A percentile compares a stretch with the other conserved stretches of the same genome.
Conservation (phyloP, 805 yeast genomes). For the Starmerella scarabaei region DNA sequence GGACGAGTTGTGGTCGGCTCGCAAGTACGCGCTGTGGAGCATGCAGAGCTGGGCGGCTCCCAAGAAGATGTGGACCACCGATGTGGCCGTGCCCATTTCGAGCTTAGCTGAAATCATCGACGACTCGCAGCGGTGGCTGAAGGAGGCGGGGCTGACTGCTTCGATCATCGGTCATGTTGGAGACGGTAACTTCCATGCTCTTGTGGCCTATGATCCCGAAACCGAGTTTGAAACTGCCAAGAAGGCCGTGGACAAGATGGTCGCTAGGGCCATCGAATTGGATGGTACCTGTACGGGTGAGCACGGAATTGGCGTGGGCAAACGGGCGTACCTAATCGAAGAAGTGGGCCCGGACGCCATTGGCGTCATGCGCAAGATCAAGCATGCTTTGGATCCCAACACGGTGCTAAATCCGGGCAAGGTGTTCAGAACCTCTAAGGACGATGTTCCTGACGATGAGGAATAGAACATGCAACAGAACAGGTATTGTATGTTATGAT, state of each 20-base stretch:
- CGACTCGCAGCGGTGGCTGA: slow-evolving; percentile 52
- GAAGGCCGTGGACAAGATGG: slow-evolving; percentile 57
- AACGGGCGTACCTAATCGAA: slow-evolving; percentile 45
- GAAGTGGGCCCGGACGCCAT: slow-evolving; percentile 60
- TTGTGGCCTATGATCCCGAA: slow-evolving; percentile 43
- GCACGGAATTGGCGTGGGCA: slow-evolving; percentile 79
- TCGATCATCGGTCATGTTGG: slow-evolving; percentile 80
- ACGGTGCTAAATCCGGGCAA: slow-evolving; percentile 71
- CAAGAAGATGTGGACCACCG: slow-evolving; percentile 76
- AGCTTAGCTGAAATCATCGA: slow-evolving; percentile 45
- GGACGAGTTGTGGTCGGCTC: slow-evolving; percentile 64
- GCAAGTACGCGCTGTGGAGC: slow-evolving; percentile 67
- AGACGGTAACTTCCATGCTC: slow-evolving; percentile 81
- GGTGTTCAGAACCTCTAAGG: slow-evolving; percentile 34
- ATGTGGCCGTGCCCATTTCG: slow-evolving; percentile 81
- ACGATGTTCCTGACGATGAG: slow-evolving; percentile 9
- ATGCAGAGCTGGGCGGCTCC: slow-evolving; percentile 53
- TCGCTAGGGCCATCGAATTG: slow-evolving; percentile 36
- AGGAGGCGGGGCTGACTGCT: slow-evolving; percentile 38
- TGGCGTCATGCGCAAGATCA: slow-evolving; percentile 60
- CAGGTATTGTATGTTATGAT: no score
- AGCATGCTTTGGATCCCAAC: slow-evolving; percentile 62
- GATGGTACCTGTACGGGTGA: slow-evolving; percentile 89
- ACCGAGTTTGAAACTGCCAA: slow-evolving; percentile 39
- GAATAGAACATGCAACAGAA: background rate